Conservation (phyloP, 129 eudicot species). For the Chrysanthemum lavandulifolium region DNA sequence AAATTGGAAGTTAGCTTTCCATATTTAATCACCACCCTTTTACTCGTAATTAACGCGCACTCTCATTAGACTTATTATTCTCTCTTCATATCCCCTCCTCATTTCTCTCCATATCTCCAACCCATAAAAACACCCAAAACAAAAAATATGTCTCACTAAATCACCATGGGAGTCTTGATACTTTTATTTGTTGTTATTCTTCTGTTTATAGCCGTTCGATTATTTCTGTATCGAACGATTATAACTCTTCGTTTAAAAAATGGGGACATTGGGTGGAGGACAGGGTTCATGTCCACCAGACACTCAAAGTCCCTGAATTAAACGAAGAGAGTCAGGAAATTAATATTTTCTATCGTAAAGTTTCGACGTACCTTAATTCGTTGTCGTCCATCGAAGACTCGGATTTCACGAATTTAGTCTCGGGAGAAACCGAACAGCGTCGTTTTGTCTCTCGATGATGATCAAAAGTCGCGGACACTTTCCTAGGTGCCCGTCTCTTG, state of each 20-base stretch:
- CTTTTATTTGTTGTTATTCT: constrained; percentile 8
- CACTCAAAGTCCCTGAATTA: constrained; percentile 59
- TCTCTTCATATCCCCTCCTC: neutral
- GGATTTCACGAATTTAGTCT: constrained; percentile 57
- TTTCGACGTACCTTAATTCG: constrained; percentile 60
- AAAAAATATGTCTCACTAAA: constrained; percentile 5
- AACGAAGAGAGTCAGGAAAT: constrained; percentile 55
- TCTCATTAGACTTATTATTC: constrained; percentile 27
- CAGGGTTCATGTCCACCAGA: constrained; percentile 53
- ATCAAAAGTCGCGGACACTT: constrained; percentile 51
- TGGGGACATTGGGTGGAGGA: constrained; percentile 62
- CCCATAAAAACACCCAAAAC: neutral
- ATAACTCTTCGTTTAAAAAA: constrained; percentile 37
- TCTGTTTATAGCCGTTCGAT: constrained; percentile 37
- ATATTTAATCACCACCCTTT: constrained; percentile 19
- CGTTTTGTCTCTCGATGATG: constrained; percentile 45
- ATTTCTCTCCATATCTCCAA: neutral
- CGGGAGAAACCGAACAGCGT: constrained; percentile 51
- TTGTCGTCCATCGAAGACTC: constrained; percentile 73
- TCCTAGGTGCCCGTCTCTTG: constrained; percentile 72
- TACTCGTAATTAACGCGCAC: constrained; percentile 36
- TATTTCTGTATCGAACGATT: constrained; percentile 54
- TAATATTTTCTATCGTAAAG: constrained; percentile 51
- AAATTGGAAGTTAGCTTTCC: constrained; percentile 25
- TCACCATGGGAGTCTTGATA: constrained; percentile 28